These are phyloP conservation scores for Penicillium dipodomyicola DNA, from an alignment of 495 filamentous ascomycete species.

Conservation along the genomic window DNA sequence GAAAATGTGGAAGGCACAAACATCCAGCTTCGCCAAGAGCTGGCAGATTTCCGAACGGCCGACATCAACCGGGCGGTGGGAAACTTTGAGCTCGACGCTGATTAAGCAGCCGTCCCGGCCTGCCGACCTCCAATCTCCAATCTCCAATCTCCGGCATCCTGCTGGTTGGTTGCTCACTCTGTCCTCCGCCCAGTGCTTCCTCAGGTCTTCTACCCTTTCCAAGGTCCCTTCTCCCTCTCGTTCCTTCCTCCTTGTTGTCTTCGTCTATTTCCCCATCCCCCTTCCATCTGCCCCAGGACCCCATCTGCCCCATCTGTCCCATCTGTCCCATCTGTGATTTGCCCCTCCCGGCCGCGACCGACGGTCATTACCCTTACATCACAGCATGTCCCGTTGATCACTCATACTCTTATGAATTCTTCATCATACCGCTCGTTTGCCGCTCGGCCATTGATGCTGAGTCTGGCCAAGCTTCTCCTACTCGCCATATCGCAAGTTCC, in stretches of 20 bases:
- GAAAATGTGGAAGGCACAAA: too few species aligned
- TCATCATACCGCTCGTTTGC: slow-evolving; percentile 34
- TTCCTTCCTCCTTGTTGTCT: slow-evolving; percentile 3
- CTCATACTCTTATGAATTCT: slow-evolving; percentile 30
- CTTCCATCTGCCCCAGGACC: neutral
- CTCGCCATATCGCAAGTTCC: slow-evolving; percentile 45
- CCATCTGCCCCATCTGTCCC: neutral
- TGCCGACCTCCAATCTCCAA: neutral
- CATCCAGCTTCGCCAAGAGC: too few species aligned
- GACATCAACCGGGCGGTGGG: neutral
- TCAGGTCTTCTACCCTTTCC: neutral
- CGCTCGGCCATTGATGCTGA: slow-evolving; percentile 44
- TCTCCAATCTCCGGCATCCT: neutral
- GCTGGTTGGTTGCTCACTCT: neutral
- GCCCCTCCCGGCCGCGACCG: neutral
- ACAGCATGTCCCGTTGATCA: slow-evolving; percentile 4
- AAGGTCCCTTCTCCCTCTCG: slow-evolving; percentile 2
- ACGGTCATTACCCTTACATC: neutral
- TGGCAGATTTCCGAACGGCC: neutral
- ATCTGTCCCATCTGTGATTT: neutral
- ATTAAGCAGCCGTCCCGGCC: neutral
- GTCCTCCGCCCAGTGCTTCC: neutral
- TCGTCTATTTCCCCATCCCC: neutral
- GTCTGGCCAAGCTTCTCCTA: slow-evolving; percentile 50
- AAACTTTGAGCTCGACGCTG: neutral